Evolutionary conservation across 83 land plant species (phyloP).

Genomic region (Diphasiastrum complanatum): DNA sequence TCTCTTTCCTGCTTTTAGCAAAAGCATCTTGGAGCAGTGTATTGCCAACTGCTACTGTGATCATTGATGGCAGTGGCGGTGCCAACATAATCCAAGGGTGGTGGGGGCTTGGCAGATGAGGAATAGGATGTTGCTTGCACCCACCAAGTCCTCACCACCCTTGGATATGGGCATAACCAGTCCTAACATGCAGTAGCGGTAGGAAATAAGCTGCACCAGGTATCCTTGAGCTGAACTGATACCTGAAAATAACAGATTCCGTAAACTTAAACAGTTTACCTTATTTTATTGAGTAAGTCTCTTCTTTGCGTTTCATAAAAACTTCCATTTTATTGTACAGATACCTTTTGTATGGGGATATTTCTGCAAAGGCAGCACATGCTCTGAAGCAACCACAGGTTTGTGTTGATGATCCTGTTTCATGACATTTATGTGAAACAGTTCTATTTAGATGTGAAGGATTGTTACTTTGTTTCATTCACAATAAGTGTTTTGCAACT

Average conservation of each 20-base stretch:
- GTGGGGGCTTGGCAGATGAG: no score
- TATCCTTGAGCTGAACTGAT: no score
- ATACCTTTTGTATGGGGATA: slow-evolving; percentile 79
- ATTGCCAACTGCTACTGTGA: no score
- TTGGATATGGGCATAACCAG: not conserved
- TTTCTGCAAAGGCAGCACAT: slow-evolving; percentile 77
- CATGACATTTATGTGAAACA: not conserved
- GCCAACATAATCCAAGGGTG: no score
- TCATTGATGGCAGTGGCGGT: no score
- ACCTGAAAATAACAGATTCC: no score
- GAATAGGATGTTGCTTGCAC: no score
- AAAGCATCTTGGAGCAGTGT: no score
- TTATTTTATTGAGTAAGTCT: slow-evolving; percentile 2
- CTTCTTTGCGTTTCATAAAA: not conserved
- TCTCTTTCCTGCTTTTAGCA: no score
- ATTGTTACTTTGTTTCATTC: no score
- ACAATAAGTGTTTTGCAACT: no score
- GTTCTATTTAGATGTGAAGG: no score
- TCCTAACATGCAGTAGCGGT: not conserved
- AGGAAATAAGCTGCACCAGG: not conserved
- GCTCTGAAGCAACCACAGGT: slow-evolving; percentile 80
- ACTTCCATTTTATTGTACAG: slow-evolving; percentile 35
- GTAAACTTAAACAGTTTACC: not conserved
- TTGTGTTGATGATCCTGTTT: not conserved
- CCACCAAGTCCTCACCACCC: not conserved